Percentiles rank a stretch among this genome's conserved stretches.
Evolutionary conservation across 1,284 basidiomycete species (phyloP).

Genomic region (Somion occarium): DNA sequence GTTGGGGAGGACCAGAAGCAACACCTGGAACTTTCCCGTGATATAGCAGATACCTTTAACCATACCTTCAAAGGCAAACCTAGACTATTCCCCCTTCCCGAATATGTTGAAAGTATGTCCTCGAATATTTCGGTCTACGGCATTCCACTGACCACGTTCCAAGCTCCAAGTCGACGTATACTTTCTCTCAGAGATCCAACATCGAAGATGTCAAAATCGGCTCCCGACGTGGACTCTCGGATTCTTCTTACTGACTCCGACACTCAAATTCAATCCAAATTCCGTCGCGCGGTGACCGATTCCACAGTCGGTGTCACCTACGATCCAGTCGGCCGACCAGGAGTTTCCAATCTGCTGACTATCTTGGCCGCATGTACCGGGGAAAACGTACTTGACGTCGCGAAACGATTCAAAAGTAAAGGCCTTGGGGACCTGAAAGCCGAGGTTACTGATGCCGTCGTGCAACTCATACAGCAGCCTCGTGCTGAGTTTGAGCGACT

Average conservation of each 20-base stretch:
- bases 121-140: neutral
- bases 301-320: conserved; percentile 69
- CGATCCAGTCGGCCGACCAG: conserved; percentile 74
- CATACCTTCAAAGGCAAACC: conserved; percentile 42
- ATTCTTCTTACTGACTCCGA: conserved; percentile 82
- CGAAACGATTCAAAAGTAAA: conserved; percentile 47
- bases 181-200: conserved; percentile 83
- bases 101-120: conserved; percentile 69
- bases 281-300: conserved; percentile 85
- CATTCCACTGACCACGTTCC: neutral
- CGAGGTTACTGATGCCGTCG: conserved; percentile 70
- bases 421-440: conserved; percentile 70
- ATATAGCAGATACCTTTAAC: conserved; percentile 85
- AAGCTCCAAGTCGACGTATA: conserved; percentile 75
- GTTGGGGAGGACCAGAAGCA: conserved; percentile 96
- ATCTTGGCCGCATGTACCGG: conserved; percentile 72
- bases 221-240: conserved; percentile 74
- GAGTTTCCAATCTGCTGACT: conserved; percentile 77
- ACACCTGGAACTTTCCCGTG: conserved; percentile 85
- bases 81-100: conserved; percentile 71
- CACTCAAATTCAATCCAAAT: conserved; percentile 61
- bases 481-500: conserved; percentile 68
- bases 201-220: conserved; percentile 95
- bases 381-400: conserved; percentile 43
- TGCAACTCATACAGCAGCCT: conserved; percentile 65